These are phyloP conservation scores for Pseudogymnoascus sp. DNA, from an alignment of 2,329 filamentous ascomycete genomes.

Conservation along the genomic window DNA sequence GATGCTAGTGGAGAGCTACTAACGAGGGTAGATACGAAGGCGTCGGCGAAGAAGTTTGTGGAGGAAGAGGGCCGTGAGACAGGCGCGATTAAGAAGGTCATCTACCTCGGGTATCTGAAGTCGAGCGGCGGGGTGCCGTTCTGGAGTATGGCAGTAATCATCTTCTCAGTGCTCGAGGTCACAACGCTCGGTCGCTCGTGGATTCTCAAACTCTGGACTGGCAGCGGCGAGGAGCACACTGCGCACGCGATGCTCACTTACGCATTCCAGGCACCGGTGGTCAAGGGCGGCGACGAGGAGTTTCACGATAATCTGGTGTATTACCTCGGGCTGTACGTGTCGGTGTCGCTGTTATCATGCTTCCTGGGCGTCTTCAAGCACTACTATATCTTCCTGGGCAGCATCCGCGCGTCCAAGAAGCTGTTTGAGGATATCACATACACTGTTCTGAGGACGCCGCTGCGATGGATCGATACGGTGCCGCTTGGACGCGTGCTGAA, in stretches of 20 bases:
- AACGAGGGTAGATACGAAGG: constrained; percentile 44
- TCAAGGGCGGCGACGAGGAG: not conserved
- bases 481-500: constrained; percentile 72
- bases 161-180: constrained; percentile 49
- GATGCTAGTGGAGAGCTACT: constrained; percentile 38
- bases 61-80: constrained; percentile 68
- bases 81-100: constrained; percentile 58
- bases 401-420: constrained; percentile 59
- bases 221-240: constrained; percentile 33
- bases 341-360: constrained; percentile 49
- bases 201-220: constrained; percentile 60
- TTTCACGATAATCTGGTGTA: constrained; percentile 42
- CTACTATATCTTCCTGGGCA: constrained; percentile 56
- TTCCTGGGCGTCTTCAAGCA: constrained; percentile 56
- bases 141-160: constrained; percentile 47
- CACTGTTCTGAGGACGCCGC: constrained; percentile 60
- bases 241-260: constrained; percentile 29
- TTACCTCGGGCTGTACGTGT: constrained; percentile 63
- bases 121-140: constrained; percentile 57
- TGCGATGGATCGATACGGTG: constrained; percentile 76
- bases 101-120: constrained; percentile 63
- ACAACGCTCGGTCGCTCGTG: constrained; percentile 47
- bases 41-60: constrained; percentile 59
- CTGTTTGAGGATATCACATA: constrained; percentile 63
- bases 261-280: constrained; percentile 33